These are phyloP conservation scores for Diaporthe longicolla DNA, from an alignment of 2,329 filamentous ascomycete species.

Conservation along the genomic window DNA sequence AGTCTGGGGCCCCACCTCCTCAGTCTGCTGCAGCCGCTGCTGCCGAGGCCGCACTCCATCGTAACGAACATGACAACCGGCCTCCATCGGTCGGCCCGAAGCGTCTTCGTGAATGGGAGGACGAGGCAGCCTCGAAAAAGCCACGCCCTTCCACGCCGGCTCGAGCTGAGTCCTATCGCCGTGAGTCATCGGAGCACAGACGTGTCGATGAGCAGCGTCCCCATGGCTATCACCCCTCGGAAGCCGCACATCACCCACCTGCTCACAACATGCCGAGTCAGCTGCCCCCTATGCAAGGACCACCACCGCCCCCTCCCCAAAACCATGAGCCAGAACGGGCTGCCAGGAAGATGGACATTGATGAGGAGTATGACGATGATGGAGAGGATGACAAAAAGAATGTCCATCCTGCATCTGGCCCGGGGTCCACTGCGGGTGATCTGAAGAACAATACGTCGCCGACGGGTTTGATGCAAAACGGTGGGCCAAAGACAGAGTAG, in stretches of 20 bases:
- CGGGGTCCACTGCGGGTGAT: slow-evolving; percentile 63
- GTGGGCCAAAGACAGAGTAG: slow-evolving; percentile 41
- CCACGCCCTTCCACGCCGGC: slow-evolving; percentile 83
- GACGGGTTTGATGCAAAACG: slow-evolving; percentile 47
- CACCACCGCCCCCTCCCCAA: slow-evolving; percentile 60
- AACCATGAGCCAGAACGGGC: slow-evolving; percentile 84
- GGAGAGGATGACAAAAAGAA: slow-evolving; percentile 85
- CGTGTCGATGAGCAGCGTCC: slow-evolving; percentile 76
- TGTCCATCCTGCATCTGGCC: slow-evolving; percentile 54
- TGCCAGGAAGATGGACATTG: slow-evolving; percentile 94
- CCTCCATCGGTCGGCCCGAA: slow-evolving; percentile 86
- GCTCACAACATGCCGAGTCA: slow-evolving; percentile 71
- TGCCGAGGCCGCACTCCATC: slow-evolving; percentile 67
- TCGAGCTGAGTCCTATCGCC: slow-evolving; percentile 75
- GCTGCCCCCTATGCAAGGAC: slow-evolving; percentile 74
- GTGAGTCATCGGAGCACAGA: slow-evolving; percentile 81
- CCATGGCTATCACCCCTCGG: slow-evolving; percentile 88
- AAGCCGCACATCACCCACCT: slow-evolving; percentile 88
- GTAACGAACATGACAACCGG: slow-evolving; percentile 74
- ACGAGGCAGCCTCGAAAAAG: slow-evolving; percentile 85
- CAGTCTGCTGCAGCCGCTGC: slow-evolving; percentile 67
- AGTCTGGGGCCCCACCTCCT: slow-evolving; percentile 76
- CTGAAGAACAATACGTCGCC: slow-evolving; percentile 65
- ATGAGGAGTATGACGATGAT: slow-evolving; percentile 97
- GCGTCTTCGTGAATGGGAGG: slow-evolving; percentile 92